Evolutionary conservation across 108 stramenopile genomes (phyloP).

Genomic region (Skeletonema tropicum): DNA sequence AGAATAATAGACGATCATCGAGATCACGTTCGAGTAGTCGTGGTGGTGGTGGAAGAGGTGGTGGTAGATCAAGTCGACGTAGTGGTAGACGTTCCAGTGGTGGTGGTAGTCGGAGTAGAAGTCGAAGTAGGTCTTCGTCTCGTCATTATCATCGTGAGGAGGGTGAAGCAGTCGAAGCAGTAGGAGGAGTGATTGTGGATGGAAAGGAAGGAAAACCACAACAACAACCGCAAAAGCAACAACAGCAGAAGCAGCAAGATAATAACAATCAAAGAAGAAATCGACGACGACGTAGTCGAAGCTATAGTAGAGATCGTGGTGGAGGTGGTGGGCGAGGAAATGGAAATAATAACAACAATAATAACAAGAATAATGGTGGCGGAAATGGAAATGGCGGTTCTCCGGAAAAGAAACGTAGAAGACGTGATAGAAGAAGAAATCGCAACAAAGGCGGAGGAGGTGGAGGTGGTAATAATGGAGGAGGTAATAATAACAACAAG

Average conservation of each 20-base stretch:
- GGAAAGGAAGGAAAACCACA: background rate
- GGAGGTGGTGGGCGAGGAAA: conserved; percentile 5
- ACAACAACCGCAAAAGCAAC: background rate
- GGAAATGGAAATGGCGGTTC: conserved; percentile 5
- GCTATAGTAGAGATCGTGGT: conserved; percentile 12
- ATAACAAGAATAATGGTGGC: background rate
- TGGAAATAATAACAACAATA: background rate
- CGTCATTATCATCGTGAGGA: background rate
- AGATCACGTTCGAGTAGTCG: conserved; percentile 10
- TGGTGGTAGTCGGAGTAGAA: background rate
- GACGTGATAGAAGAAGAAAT: conserved; percentile 24
- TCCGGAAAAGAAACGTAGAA: conserved; percentile 25
- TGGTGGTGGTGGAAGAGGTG: conserved; percentile 1
- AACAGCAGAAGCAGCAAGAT: background rate
- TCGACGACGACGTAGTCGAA: conserved; percentile 16
- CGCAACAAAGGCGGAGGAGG: conserved; percentile 7
- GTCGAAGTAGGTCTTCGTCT: background rate
- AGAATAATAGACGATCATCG: background rate
- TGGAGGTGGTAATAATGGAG: background rate
- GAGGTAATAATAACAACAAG: background rate
- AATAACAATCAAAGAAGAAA: conserved; percentile 6
- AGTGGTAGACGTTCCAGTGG: conserved; percentile 7
- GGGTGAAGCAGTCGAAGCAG: background rate
- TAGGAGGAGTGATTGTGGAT: background rate
- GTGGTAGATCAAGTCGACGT: conserved; percentile 10